Base-by-base conservation (phyloP, 2,329 filamentous ascomycete species). In the Falciphora oryzae region DNA sequence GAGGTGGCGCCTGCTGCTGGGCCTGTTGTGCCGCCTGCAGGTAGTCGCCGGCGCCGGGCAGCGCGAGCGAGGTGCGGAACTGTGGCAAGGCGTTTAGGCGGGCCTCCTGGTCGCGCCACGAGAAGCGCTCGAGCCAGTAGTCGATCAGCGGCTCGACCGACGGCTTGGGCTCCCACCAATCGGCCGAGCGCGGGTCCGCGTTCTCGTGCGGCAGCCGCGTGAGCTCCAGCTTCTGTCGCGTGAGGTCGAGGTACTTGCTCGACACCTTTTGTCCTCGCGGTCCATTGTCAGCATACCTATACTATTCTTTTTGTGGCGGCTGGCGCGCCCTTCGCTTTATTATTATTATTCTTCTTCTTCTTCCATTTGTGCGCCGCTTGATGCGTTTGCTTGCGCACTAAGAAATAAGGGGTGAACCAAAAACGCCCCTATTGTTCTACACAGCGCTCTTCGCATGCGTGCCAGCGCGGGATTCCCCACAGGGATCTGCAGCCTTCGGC, bases 101-200 rank as follows among this genome's bases (percentile, higher is more conserved):
- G 10, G 79, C 75, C 73, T 90, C 88, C 64, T 85, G 80, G 2
- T 80, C 76, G 61, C 85, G 81, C 87, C 88, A 91, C 65, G 83
- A 83, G 73, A 89, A 90, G 59, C 83, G 78, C 66, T 90, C 87
- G 38, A 89, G 80, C 85, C 87, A 89, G 70, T 81, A 88, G 72
- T 90, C 87, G 65, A 90, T 79, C 67, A 90, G 74, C 27, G 85
- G 82, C 73, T 90, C 88, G 63, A 90, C 77, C 59, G 83, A 80
- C 32, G 80, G 75, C 71, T 89, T 89, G 1, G 86, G 84, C 66
- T 85, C 81, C 75, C 83, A 84, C 83, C 83, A 86, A 67, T 81
- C 78, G 59, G 77, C 75, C 38, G 79, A 79, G 65, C 76, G 79
- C 2, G 81, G 77, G 11, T 81, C 72, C 10, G 78, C 75, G 2